A percentile compares a stretch with the other conserved stretches of the same genome.
These are phyloP conservation scores for Candida schatavii DNA, from an alignment of 805 yeast species.

Conservation along the genomic window DNA sequence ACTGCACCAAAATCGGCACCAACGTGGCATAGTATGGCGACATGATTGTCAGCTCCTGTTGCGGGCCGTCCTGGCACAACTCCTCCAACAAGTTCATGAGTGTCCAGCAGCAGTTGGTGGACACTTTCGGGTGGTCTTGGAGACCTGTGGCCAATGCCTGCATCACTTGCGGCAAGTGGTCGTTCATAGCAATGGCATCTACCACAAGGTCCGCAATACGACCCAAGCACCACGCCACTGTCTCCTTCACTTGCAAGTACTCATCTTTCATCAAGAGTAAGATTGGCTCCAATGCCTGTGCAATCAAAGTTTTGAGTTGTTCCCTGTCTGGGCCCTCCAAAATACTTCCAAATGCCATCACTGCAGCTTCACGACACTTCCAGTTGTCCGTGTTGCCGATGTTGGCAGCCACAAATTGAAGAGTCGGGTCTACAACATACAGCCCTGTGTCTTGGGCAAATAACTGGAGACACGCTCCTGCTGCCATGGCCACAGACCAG, in stretches of 20 bases:
- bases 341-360: conserved; percentile 98
- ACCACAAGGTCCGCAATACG: conserved; percentile 87
- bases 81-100: conserved; percentile 89
- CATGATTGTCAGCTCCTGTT: conserved; percentile 55
- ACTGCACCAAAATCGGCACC: conserved; percentile 65
- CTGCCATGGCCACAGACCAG: conserved; percentile 98
- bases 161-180: conserved; percentile 67
- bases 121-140: conserved; percentile 86
- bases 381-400: conserved; percentile 51
- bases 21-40: conserved; percentile 70
- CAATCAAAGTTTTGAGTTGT: conserved; percentile 63
- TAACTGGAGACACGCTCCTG: conserved; percentile 93
- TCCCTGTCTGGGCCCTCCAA: conserved; percentile 88
- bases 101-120: conserved; percentile 98
- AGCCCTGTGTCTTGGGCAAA: conserved; percentile 90
- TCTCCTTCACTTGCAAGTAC: conserved; percentile 84
- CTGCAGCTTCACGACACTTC: conserved; percentile 95
- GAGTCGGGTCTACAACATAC: conserved; percentile 80
- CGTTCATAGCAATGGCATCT: conserved; percentile 65
- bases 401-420: conserved; percentile 78
- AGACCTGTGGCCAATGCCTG: conserved; percentile 77
- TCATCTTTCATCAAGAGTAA: conserved; percentile 71
- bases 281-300: conserved; percentile 81
- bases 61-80: conserved; percentile 53
- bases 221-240: conserved; percentile 98